Percentiles rank a stretch among this genome's conserved stretches.
Conservation (phyloP, 306 rosid genomes). For the Gastrolobium villosum region DNA sequence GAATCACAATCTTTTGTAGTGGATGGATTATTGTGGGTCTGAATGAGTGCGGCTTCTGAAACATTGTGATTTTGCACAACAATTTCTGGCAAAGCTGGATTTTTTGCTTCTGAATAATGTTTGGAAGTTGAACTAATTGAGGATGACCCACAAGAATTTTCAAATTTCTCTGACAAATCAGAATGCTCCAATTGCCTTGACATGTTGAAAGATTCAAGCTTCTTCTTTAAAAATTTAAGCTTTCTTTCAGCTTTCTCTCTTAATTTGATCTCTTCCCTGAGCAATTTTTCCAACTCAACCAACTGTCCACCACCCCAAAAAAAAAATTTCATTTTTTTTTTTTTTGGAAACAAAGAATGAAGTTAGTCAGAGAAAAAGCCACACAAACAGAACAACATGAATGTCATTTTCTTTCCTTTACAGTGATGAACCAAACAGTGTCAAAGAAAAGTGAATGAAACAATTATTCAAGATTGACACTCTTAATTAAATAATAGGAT, state of each 20-base stretch:
- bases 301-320: slow-evolving; percentile 54
- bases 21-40: slow-evolving; percentile 46
- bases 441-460: slow-evolving; percentile 42
- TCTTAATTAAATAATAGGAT: neutral
- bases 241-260: slow-evolving; percentile 79
- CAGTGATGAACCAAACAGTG: slow-evolving; percentile 26
- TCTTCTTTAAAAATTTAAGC: slow-evolving; percentile 67
- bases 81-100: slow-evolving; percentile 41
- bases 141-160: slow-evolving; percentile 58
- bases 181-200: slow-evolving; percentile 56
- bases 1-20: slow-evolving; percentile 52
- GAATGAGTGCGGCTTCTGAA: slow-evolving; percentile 45
- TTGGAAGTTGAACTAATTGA: slow-evolving; percentile 51
- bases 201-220: slow-evolving; percentile 63
- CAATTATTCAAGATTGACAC: slow-evolving; percentile 28
- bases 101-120: slow-evolving; percentile 55
- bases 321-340: neutral
- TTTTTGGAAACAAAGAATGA: slow-evolving; percentile 42
- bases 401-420: slow-evolving; percentile 45
- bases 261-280: slow-evolving; percentile 67
- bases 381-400: slow-evolving; percentile 5
- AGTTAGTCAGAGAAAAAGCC: slow-evolving; percentile 39
- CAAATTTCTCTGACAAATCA: slow-evolving; percentile 60
- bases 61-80: slow-evolving; percentile 43
- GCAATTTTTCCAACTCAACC: slow-evolving; percentile 67